Evolutionary conservation across 768 basidiomycete species (phyloP).

Genomic region (Tricholoma furcatifolium): DNA sequence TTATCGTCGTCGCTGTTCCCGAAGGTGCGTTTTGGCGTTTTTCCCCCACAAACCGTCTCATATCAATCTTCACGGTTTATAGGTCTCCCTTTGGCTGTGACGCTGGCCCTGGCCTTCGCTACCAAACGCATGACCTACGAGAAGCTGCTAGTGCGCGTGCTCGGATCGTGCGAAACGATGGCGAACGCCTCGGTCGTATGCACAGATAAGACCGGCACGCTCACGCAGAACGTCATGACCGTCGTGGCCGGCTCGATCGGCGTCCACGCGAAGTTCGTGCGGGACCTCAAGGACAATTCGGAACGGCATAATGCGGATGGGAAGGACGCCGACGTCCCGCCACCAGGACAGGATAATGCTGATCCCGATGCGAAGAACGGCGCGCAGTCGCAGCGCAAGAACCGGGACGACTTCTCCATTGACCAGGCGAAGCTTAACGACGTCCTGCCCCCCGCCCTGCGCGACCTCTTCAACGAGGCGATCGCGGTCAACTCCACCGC

Average conservation of each 20-base stretch:
- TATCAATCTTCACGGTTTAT: conserved; percentile 3
- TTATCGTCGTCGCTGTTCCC: conserved; percentile 52
- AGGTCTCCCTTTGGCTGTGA: conserved; percentile 95
- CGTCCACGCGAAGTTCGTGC: conserved; percentile 92
- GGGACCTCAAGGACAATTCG: conserved; percentile 68
- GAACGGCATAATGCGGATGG: conserved; percentile 72
- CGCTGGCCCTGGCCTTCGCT: conserved; percentile 93
- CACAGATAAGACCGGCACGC: conserved; percentile 95
- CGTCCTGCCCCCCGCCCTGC: conserved; percentile 59
- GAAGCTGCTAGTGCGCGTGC: conserved; percentile 91
- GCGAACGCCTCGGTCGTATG: conserved; percentile 95
- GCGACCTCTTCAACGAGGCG: conserved; percentile 74
- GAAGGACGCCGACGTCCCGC: conserved; percentile 35
- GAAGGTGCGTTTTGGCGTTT: conserved; percentile 32
- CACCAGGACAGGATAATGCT: too few species aligned
- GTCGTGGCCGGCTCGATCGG: conserved; percentile 96
- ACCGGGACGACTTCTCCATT: conserved; percentile 78
- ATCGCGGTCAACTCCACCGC: conserved; percentile 94
- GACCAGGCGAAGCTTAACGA: conserved; percentile 72
- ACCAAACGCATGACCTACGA: conserved; percentile 98
- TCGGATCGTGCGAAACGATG: conserved; percentile 98
- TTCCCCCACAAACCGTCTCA: too few species aligned
- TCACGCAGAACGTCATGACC: conserved; percentile 94
- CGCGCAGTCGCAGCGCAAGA: conserved; percentile 32
- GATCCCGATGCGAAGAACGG: conserved; percentile 22